phyloP scores from a whole-genome alignment of 163 green algal species.

The Chlamydomonas reinhardtii region DNA sequence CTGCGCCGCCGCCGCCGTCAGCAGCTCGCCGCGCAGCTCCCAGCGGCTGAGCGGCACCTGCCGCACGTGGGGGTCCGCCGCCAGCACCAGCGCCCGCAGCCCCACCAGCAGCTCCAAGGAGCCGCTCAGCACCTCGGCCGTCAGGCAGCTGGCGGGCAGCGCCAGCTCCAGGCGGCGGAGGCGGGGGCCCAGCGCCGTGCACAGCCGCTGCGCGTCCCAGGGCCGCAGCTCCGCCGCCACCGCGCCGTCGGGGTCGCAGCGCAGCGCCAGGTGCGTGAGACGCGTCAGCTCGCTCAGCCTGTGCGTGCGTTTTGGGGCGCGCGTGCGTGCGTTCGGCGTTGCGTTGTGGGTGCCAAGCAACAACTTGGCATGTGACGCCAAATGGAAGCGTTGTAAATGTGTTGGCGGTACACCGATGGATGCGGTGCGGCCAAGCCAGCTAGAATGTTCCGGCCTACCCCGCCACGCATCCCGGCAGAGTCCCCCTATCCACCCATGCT shows the following conservation, averaged over 20 bases:
- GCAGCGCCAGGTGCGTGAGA: slow-evolving; percentile 18
- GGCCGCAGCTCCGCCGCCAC: background rate
- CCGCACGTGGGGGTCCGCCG: background rate
- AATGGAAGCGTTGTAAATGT: too few species aligned
- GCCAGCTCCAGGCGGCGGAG: background rate
- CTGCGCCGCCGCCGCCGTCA: background rate
- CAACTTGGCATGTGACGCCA: too few species aligned
- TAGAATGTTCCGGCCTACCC: too few species aligned
- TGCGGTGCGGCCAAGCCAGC: too few species aligned
- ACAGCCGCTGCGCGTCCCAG: background rate
- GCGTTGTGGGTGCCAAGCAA: too few species aligned
- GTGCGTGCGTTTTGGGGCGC: too few species aligned
- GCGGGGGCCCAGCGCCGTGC: background rate
- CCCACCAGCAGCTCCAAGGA: background rate
- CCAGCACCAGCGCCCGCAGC: slow-evolving; percentile 2
- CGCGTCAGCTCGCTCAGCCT: slow-evolving; percentile 12
- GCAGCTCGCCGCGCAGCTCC: slow-evolving; percentile 8
- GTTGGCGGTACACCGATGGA: too few species aligned
- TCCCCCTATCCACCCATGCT: too few species aligned
- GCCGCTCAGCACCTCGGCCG: background rate
- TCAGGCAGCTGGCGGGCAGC: slow-evolving; percentile 9
- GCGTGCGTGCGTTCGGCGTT: too few species aligned
- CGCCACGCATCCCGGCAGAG: too few species aligned
- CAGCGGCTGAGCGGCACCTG: background rate
- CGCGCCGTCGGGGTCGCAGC: background rate